phyloP scores from a whole-genome alignment of 129 eudicot genomes.

The Calendula officinalis region DNA sequence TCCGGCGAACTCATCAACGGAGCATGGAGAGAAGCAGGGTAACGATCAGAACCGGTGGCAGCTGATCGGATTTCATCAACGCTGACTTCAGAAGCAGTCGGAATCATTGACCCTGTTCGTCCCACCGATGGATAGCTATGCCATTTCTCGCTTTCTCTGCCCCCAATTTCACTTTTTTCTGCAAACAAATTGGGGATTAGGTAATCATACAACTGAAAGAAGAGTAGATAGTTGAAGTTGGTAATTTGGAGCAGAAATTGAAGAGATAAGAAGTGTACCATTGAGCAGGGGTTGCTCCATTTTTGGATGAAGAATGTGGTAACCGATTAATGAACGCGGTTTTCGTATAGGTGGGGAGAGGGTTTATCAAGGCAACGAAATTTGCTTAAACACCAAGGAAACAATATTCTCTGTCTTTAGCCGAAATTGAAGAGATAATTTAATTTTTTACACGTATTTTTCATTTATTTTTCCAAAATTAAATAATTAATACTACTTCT shows the following conservation, averaged over 20 bases:
- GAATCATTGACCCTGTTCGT: constrained; percentile 57
- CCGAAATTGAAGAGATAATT: too few relatives aligned
- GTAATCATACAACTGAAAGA: background rate
- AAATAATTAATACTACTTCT: too few relatives aligned
- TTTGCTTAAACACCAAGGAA: constrained; percentile 40
- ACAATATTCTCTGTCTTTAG: constrained; percentile 6
- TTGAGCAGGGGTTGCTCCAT: constrained; percentile 66
- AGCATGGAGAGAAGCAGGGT: constrained; percentile 85
- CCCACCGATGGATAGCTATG: constrained; percentile 68
- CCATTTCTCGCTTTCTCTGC: constrained; percentile 53
- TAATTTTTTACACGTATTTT: too few relatives aligned
- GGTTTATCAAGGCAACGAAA: constrained; percentile 17
- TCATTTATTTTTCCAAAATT: too few relatives aligned
- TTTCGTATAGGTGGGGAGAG: background rate
- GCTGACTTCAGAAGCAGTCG: constrained; percentile 69
- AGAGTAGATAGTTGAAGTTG: background rate
- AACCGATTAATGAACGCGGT: constrained; percentile 10
- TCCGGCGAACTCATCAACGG: constrained; percentile 69
- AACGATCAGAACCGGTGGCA: constrained; percentile 47
- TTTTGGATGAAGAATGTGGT: constrained; percentile 4
- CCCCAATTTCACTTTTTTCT: constrained; percentile 29
- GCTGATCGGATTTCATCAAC: constrained; percentile 89
- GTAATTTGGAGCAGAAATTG: constrained; percentile 5
- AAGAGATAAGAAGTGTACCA: constrained; percentile 21
- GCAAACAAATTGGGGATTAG: constrained; percentile 5